Percentiles rank a stretch among this genome's conserved stretches.
Conservation (phyloP, 2,329 filamentous ascomycete genomes). For the Myriosclerotinia duriaeana region DNA sequence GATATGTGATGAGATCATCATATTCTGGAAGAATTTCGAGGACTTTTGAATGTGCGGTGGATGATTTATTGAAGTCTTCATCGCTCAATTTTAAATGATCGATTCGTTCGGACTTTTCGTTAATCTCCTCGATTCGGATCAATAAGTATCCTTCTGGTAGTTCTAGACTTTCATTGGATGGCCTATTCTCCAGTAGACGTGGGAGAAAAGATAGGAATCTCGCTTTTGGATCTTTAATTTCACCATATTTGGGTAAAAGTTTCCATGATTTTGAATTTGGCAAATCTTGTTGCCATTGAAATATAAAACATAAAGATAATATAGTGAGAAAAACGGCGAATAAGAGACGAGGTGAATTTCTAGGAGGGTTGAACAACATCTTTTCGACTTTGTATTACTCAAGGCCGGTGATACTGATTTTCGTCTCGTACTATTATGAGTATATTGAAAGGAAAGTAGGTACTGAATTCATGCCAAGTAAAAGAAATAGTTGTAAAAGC, state of each 20-base stretch:
- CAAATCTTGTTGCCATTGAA: slow-evolving; percentile 15
- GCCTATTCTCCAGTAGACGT: background rate
- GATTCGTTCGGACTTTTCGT: slow-evolving; percentile 1
- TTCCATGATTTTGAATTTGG: slow-evolving; percentile 18
- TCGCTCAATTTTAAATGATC: slow-evolving; percentile 15
- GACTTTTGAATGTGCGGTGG: slow-evolving; percentile 7
- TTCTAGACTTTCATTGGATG: background rate
- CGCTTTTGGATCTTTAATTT: slow-evolving; percentile 7
- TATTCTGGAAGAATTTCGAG: slow-evolving; percentile 16
- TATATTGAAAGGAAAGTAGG: background rate
- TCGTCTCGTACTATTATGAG: background rate
- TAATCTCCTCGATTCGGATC: slow-evolving; percentile 18
- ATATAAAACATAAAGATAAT: slow-evolving; percentile 13
- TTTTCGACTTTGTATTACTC: background rate
- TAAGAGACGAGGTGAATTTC: slow-evolving; percentile 14
- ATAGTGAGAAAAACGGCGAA: background rate
- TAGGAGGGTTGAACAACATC: slow-evolving; percentile 13
- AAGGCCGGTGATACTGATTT: background rate
- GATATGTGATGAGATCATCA: slow-evolving; percentile 15
- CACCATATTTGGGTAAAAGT: background rate
- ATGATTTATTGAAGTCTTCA: slow-evolving; percentile 12
- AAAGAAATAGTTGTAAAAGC: background rate
- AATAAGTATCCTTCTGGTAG: slow-evolving; percentile 8
- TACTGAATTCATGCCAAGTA: background rate
- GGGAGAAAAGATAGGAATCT: slow-evolving; percentile 11